phyloP scores from a whole-genome alignment of 306 rosid genomes.

The Mimosa bimucronata region DNA sequence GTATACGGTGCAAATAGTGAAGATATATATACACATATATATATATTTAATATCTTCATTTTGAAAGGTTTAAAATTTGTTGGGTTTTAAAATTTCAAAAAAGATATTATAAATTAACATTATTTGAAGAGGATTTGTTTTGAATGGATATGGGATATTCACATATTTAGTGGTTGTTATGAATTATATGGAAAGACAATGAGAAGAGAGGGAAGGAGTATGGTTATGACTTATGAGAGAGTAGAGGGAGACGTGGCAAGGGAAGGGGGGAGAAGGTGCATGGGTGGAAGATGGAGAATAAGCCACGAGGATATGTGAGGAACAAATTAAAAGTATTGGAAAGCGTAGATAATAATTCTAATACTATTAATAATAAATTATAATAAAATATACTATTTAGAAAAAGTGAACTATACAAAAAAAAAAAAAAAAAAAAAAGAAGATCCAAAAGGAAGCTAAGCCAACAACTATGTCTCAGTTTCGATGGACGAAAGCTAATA shows the following conservation, averaged over 20 bases:
- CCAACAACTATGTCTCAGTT: background rate
- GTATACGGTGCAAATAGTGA: background rate
- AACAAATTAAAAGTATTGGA: slow-evolving; percentile 11
- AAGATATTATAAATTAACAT: background rate
- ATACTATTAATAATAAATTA: background rate
- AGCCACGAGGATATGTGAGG: slow-evolving; percentile 42
- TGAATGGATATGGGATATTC: background rate
- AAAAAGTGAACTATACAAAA: background rate
- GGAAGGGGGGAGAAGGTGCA: slow-evolving; percentile 14
- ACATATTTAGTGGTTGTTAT: too few species aligned
- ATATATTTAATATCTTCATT: too few species aligned
- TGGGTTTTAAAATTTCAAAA: too few species aligned
- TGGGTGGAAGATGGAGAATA: slow-evolving; percentile 25
- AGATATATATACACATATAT: too few species aligned
- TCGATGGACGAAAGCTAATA: background rate
- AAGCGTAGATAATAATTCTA: background rate
- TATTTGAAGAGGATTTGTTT: background rate
- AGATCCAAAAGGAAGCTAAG: background rate
- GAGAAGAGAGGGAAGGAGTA: background rate
- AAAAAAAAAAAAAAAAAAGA: too few species aligned
- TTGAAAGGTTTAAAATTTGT: too few species aligned
- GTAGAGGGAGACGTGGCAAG: slow-evolving; percentile 32
- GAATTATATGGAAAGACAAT: too few species aligned
- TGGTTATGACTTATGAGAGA: background rate
- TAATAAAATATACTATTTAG: background rate